phyloP scores from a whole-genome alignment of 768 basidiomycete species.

The Mycena amicta region DNA sequence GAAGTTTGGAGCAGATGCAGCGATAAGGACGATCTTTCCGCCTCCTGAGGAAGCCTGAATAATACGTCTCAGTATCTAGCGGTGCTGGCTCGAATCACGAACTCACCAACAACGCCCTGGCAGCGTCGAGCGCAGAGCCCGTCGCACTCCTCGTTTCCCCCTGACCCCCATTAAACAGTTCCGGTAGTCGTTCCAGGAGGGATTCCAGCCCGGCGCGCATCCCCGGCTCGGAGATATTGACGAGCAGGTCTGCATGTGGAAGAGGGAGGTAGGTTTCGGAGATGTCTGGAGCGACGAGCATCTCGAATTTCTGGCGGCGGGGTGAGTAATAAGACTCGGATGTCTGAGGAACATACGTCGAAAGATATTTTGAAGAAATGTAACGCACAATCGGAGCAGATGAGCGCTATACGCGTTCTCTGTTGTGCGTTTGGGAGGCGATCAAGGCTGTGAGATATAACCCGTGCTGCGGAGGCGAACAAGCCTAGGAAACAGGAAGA shows the following conservation, averaged over 20 bases:
- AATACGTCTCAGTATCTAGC: slow-evolving; percentile 48
- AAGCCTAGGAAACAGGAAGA: slow-evolving; percentile 38
- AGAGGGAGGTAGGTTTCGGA: slow-evolving; percentile 69
- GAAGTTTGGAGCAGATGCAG: slow-evolving; percentile 55
- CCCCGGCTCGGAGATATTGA: slow-evolving; percentile 56
- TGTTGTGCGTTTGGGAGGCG: slow-evolving; percentile 64
- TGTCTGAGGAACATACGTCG: too few relatives aligned
- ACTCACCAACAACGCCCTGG: slow-evolving; percentile 1
- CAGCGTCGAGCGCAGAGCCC: slow-evolving; percentile 11
- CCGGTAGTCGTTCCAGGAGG: slow-evolving; percentile 54
- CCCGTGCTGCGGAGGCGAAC: slow-evolving; percentile 70
- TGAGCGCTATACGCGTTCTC: slow-evolving; percentile 61
- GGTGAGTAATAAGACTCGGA: not conserved
- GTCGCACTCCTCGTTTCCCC: not conserved
- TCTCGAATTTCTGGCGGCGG: slow-evolving; percentile 33
- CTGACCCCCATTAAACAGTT: slow-evolving; percentile 52
- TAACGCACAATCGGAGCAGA: slow-evolving; percentile 60
- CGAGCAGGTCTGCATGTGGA: slow-evolving; percentile 55
- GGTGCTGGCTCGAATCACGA: not conserved
- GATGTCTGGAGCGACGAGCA: slow-evolving; percentile 70
- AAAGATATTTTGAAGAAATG: slow-evolving; percentile 66
- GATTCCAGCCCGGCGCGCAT: slow-evolving; percentile 49
- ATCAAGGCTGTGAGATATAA: slow-evolving; percentile 65
- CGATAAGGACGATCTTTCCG: slow-evolving; percentile 62
- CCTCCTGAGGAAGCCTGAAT: slow-evolving; percentile 58